Conservation (phyloP, 306 rosid genomes). For the Neltuma alba region DNA sequence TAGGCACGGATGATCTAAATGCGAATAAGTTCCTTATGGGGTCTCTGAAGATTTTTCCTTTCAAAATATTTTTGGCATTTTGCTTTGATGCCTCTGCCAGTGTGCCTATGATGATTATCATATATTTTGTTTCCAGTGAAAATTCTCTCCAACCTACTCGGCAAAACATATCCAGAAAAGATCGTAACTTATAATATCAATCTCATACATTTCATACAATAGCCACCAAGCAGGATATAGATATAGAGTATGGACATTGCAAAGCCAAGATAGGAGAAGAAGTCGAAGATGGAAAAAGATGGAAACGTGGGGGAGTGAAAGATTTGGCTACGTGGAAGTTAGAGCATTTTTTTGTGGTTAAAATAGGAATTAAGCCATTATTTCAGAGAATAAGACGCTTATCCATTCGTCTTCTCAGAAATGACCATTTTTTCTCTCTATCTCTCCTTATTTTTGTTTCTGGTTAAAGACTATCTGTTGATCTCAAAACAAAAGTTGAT, state of each 20-base stretch:
- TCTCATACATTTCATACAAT: neutral
- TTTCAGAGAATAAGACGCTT: slow-evolving; percentile 61
- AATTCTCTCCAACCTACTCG: neutral
- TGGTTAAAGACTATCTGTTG: slow-evolving; percentile 13
- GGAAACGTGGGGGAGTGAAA: neutral
- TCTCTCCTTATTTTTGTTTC: slow-evolving; percentile 29
- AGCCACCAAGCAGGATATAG: neutral
- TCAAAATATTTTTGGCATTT: neutral
- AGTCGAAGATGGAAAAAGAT: neutral
- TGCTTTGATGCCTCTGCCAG: neutral
- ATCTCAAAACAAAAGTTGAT: slow-evolving; percentile 27
- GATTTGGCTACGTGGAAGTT: too few relatives aligned
- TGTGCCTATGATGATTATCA: neutral
- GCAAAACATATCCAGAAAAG: neutral
- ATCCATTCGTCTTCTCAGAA: slow-evolving; percentile 45
- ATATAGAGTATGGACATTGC: neutral
- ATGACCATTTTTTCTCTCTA: slow-evolving; percentile 52
- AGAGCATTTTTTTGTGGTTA: too few relatives aligned
- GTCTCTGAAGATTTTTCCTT: neutral
- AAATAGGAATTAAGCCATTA: slow-evolving; percentile 25
- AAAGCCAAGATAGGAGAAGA: neutral
- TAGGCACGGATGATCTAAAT: neutral
- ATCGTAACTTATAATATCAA: neutral
- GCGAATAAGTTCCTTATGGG: neutral
- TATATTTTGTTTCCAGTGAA: neutral